Evolutionary conservation across 257 asterid genomes (phyloP), one percentile per base, ranked within the genome.

Genomic region (Fraxinus quadrangulata): DNA sequence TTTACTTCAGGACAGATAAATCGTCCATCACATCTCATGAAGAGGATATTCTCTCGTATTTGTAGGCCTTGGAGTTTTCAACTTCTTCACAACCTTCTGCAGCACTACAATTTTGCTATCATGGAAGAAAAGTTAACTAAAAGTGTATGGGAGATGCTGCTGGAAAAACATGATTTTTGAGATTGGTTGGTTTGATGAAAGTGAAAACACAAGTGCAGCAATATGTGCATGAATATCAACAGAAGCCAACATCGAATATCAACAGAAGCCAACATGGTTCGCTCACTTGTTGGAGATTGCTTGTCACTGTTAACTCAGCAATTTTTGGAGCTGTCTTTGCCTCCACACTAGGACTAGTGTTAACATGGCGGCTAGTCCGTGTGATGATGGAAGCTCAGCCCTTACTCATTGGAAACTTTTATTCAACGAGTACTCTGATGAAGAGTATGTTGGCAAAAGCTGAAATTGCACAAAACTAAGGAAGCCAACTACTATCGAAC

Each of bases 71-170:
- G 94, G 91, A n/a, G 37, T 86, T 66, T 90, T 90, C 82, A 88
- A 85, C 83, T 86, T 90, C 86, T 78, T 86, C 71, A 88, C 19
- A 88, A 85, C 75, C 71, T 90, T 33, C 83, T 86, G 78, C 94
- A 90, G 47, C 94, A 90, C 84, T 90, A 85, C 83, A 90, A 83
- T 72, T 90, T 90, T 23, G 83, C 92, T n/a, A 71, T 87, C 67
- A 88, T 86, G 94, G 92, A 92, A 70, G 94, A 90, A 28, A 87
- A 68, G 83, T 78, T 89, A 51, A 87, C 91, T 3, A 89, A 81
- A 82, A 77, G 93, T 70, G 56, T 89, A 6, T 67, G 91, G 19
- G 90, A 87, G 70, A 89, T 75, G 87, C 80, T 89, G 51, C 78
- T 89, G n/a, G 79, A 45, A 45, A 89, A 89, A 19, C 26, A 85